These are phyloP conservation scores for Penicillium bovifimosum DNA, from an alignment of 495 filamentous ascomycete genomes.

Conservation along the genomic window DNA sequence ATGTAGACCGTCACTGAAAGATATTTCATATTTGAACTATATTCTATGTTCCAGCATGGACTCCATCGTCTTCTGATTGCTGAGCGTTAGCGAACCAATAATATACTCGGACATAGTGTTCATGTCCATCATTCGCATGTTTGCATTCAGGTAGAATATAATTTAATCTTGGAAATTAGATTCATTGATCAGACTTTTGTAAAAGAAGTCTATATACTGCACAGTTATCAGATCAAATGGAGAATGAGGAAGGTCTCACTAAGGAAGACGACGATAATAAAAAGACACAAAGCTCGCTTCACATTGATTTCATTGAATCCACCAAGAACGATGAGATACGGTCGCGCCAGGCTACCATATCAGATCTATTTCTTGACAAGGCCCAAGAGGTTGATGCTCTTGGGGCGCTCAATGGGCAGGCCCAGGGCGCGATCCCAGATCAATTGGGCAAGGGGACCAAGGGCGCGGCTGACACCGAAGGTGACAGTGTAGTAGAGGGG, in stretches of 20 bases:
- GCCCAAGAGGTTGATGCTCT: constrained; percentile 89
- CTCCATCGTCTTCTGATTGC: no score
- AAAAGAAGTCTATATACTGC: neutral
- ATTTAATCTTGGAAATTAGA: neutral
- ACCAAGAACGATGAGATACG: neutral
- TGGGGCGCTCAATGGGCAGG: constrained; percentile 95
- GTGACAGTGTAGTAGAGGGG: constrained; percentile 97
- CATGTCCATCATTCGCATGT: neutral
- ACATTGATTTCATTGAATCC: neutral
- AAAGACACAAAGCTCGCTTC: constrained; percentile 3
- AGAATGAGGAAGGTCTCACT: neutral
- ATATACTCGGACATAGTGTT: neutral
- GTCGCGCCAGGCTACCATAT: neutral
- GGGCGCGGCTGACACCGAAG: constrained; percentile 86
- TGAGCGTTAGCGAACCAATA: no score
- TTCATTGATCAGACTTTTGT: neutral
- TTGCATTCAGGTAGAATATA: no score
- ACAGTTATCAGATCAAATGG: no score
- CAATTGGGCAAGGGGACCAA: constrained; percentile 88
- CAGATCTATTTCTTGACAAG: constrained; percentile 53
- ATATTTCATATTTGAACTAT: no score
- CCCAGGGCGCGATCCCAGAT: constrained; percentile 95
- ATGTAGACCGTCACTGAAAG: neutral
- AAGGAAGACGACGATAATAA: neutral
- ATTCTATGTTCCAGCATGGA: no score